These are phyloP conservation scores for Teratosphaeria nubilosa DNA, from an alignment of 2,329 filamentous ascomycete genomes.

Conservation along the genomic window DNA sequence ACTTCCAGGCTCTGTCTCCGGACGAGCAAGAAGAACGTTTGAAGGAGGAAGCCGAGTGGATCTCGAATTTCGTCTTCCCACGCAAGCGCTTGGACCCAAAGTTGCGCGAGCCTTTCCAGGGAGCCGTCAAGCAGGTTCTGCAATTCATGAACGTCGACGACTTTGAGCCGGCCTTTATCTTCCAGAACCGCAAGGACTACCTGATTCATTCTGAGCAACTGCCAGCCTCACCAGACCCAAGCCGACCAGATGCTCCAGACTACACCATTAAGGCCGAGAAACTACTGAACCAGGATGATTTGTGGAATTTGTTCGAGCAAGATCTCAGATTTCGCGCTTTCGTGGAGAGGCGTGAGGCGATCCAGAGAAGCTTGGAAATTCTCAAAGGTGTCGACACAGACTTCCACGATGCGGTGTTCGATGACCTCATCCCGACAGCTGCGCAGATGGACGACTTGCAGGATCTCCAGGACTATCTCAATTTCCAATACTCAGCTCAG, in stretches of 20 bases:
- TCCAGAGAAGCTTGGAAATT: constrained; percentile 69
- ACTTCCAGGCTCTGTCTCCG: constrained; percentile 60
- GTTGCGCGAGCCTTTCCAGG: constrained; percentile 72
- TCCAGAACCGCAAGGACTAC: constrained; percentile 96
- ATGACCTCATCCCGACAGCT: constrained; percentile 70
- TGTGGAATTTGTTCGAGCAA: constrained; percentile 90
- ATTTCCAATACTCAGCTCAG: constrained; percentile 82
- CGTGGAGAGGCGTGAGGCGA: constrained; percentile 78
- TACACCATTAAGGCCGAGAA: constrained; percentile 72
- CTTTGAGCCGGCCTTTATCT: constrained; percentile 93
- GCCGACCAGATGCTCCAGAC: constrained; percentile 61
- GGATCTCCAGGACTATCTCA: constrained; percentile 90
- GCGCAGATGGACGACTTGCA: constrained; percentile 90
- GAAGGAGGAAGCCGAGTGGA: constrained; percentile 84
- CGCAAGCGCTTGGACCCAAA: constrained; percentile 65
- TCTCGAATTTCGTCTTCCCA: constrained; percentile 78
- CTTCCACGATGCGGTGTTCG: constrained; percentile 63
- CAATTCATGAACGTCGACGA: constrained; percentile 93
- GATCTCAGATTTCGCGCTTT: constrained; percentile 93
- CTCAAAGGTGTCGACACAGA: constrained; percentile 48
- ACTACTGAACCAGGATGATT: constrained; percentile 79
- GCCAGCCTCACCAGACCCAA: constrained; percentile 49
- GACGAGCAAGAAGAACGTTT: constrained; percentile 56
- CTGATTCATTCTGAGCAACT: constrained; percentile 77
- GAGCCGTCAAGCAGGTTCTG: constrained; percentile 80